A percentile compares a stretch with the other conserved stretches of the same genome.
Evolutionary conservation across 2,329 filamentous ascomycete species (phyloP).

Genomic region (Penicillium crustosum): DNA sequence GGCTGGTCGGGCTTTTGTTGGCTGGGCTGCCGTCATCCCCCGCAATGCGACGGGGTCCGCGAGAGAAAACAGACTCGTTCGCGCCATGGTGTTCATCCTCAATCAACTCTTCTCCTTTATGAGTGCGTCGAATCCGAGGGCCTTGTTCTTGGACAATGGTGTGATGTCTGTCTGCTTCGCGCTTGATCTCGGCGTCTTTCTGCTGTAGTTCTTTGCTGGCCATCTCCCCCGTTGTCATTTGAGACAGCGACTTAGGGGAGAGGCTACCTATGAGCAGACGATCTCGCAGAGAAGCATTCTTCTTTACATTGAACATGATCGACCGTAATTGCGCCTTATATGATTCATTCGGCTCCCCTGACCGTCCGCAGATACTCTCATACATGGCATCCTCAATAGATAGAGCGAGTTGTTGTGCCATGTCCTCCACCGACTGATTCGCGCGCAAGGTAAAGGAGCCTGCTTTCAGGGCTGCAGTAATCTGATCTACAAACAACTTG

Average conservation of each 20-base stretch:
- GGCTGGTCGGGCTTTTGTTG: constrained; percentile 30
- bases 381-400: constrained; percentile 73
- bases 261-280: constrained; percentile 72
- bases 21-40: constrained; percentile 32
- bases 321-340: constrained; percentile 69
- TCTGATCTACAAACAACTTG: constrained; percentile 66
- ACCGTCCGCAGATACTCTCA: constrained; percentile 50
- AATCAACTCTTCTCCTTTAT: constrained; percentile 91
- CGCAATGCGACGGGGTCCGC: constrained; percentile 47
- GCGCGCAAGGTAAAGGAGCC: constrained; percentile 63
- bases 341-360: constrained; percentile 54
- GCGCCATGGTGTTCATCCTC: constrained; percentile 64
- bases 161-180: constrained; percentile 62
- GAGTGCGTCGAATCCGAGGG: constrained; percentile 80
- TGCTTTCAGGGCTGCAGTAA: constrained; percentile 67
- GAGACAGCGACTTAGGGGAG: constrained; percentile 72
- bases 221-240: constrained; percentile 87
- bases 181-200: constrained; percentile 56
- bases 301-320: constrained; percentile 83
- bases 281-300: constrained; percentile 74
- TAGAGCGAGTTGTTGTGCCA: constrained; percentile 70
- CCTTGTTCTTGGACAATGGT: constrained; percentile 75
- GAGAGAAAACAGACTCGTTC: constrained; percentile 50
- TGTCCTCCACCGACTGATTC: constrained; percentile 61
- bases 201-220: constrained; percentile 84